These are phyloP conservation scores for Sarocladiaceae sp. DNA, from an alignment of 2,329 filamentous ascomycete genomes.

Conservation along the genomic window DNA sequence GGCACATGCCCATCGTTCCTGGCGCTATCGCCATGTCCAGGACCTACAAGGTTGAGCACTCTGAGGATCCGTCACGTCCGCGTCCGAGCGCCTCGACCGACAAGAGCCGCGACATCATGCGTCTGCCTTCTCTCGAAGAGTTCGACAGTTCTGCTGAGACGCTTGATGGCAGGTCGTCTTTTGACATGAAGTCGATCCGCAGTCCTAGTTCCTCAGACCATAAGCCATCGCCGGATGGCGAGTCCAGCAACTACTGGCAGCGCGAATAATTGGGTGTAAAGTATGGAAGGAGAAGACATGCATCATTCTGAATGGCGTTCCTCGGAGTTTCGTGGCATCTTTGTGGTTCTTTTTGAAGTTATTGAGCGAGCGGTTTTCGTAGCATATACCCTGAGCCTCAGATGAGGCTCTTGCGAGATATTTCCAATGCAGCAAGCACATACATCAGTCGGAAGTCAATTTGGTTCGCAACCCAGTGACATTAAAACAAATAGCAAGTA, in stretches of 20 bases:
- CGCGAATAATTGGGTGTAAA: background rate
- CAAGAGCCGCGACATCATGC: background rate
- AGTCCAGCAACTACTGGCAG: background rate
- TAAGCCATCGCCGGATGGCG: background rate
- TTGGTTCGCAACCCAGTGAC: no score
- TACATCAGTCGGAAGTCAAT: no score
- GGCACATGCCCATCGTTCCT: conserved; percentile 8
- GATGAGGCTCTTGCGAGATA: no score
- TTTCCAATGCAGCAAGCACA: no score
- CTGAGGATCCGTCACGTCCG: background rate
- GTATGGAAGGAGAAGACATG: no score
- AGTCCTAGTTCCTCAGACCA: no score
- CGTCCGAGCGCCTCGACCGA: background rate
- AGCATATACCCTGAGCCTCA: background rate
- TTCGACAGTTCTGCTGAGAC: background rate
- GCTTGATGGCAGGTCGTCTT: conserved; percentile 1
- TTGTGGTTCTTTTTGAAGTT: background rate
- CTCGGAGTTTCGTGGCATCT: background rate
- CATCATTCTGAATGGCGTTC: no score
- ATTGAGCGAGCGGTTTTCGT: background rate
- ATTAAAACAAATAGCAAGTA: no score
- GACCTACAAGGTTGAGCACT: conserved; percentile 10
- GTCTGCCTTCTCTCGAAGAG: background rate
- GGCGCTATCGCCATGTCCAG: conserved; percentile 10
- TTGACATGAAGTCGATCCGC: conserved; percentile 1